phyloP scores from a whole-genome alignment of 768 basidiomycete genomes.

The Pholiota microspora region DNA sequence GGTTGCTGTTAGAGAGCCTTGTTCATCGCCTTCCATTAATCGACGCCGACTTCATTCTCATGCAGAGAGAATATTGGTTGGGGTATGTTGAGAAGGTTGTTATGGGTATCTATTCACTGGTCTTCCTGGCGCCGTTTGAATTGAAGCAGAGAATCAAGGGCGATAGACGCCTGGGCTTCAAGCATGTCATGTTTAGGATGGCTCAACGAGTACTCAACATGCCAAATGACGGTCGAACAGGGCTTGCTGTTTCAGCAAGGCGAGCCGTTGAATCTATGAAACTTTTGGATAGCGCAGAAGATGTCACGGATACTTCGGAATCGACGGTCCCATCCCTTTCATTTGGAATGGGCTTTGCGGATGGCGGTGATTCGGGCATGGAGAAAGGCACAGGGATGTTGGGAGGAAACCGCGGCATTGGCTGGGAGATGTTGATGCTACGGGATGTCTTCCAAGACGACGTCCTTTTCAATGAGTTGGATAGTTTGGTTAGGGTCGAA shows the following conservation, averaged over 20 bases:
- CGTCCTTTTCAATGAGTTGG: constrained; percentile 74
- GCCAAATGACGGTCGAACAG: constrained; percentile 51
- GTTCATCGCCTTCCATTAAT: constrained; percentile 83
- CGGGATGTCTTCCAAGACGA: constrained; percentile 62
- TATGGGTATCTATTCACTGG: constrained; percentile 83
- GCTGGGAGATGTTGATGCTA: constrained; percentile 71
- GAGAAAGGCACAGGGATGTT: constrained; percentile 78
- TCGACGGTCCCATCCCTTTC: constrained; percentile 58
- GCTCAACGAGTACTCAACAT: constrained; percentile 60
- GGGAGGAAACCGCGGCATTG: constrained; percentile 67
- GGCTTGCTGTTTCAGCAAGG: constrained; percentile 54
- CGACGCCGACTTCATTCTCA: constrained; percentile 70
- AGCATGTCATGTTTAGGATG: constrained; percentile 68
- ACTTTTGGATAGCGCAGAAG: constrained; percentile 71
- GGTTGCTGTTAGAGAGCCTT: constrained; percentile 64
- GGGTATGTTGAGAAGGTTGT: constrained; percentile 77
- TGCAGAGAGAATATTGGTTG: constrained; percentile 62
- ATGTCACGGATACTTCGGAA: constrained; percentile 69
- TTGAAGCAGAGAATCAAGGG: constrained; percentile 70
- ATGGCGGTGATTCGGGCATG: constrained; percentile 58
- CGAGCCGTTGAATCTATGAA: constrained; percentile 78
- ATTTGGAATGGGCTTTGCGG: constrained; percentile 86
- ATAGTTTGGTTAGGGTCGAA: constrained; percentile 74
- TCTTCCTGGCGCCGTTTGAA: constrained; percentile 76
- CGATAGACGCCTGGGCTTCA: constrained; percentile 66